These are phyloP conservation scores for Rhodomyrtus psidioides DNA, from an alignment of 441 rosid species.

Conservation along the genomic window DNA sequence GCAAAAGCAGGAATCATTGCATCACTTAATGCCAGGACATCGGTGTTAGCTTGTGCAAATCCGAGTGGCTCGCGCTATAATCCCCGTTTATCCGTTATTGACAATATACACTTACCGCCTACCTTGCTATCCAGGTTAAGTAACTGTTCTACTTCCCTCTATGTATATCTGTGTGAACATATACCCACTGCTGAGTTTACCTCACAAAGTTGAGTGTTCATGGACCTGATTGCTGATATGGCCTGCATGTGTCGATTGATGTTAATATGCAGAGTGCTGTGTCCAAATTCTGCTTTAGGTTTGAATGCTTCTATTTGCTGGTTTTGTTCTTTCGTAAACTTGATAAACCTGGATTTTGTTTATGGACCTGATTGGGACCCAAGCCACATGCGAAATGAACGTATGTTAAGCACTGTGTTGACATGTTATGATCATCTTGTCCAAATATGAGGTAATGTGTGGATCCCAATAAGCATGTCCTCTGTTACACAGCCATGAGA, in stretches of 20 bases:
- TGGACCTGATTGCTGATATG: neutral
- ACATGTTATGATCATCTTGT: neutral
- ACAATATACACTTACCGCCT: slow-evolving; percentile 93
- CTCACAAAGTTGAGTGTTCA: neutral
- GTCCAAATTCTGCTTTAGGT: neutral
- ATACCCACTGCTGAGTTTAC: neutral
- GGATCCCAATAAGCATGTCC: neutral
- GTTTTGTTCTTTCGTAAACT: neutral
- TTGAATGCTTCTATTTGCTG: neutral
- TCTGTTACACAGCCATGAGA: neutral
- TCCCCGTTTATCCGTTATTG: slow-evolving; percentile 88
- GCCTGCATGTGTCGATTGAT: neutral
- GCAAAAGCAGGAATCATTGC: slow-evolving; percentile 99
- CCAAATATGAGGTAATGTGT: neutral
- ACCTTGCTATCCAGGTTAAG: slow-evolving; percentile 80
- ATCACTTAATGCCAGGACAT: slow-evolving; percentile 90
- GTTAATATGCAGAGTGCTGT: neutral
- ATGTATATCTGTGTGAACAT: neutral
- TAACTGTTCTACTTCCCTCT: neutral
- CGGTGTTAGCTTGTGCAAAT: slow-evolving; percentile 95
- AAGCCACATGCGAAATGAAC: neutral
- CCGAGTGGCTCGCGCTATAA: slow-evolving; percentile 97
- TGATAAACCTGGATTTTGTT: neutral
- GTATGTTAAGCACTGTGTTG: neutral
- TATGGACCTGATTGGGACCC: neutral